These are phyloP conservation scores for Xerocomellus intermedius DNA, from an alignment of 768 basidiomycete species.

Conservation along the genomic window DNA sequence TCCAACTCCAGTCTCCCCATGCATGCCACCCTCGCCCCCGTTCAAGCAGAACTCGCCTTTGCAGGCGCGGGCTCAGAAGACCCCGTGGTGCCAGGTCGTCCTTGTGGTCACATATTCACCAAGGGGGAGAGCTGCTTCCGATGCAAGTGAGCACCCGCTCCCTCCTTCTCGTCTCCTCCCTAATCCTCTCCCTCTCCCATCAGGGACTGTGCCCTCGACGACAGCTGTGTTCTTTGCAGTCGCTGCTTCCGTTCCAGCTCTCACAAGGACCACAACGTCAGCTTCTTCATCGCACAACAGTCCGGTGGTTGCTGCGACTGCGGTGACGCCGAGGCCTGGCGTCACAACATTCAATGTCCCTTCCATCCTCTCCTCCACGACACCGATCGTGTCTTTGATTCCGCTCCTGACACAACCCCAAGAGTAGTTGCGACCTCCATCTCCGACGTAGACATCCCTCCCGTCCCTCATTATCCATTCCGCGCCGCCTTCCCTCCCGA, in stretches of 20 bases:
- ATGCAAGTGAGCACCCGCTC: conserved; percentile 70
- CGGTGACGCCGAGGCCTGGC: conserved; percentile 90
- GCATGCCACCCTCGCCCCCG: conserved; percentile 65
- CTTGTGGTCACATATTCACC: conserved; percentile 84
- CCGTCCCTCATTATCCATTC: conserved; percentile 58
- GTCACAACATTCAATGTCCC: conserved; percentile 60
- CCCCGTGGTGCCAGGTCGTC: conserved; percentile 60
- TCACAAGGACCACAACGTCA: conserved; percentile 86
- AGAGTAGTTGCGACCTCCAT: conserved; percentile 42
- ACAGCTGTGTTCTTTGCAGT: conserved; percentile 87
- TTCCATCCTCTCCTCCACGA: conserved; percentile 61
- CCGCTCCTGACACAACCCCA: conserved; percentile 40
- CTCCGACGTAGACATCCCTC: conserved; percentile 50
- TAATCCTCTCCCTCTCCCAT: neutral
- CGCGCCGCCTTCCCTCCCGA: conserved; percentile 59
- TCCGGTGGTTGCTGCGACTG: conserved; percentile 95
- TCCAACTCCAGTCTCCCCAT: conserved; percentile 61
- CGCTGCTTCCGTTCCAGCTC: conserved; percentile 88
- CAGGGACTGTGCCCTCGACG: conserved; percentile 90
- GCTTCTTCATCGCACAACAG: conserved; percentile 90
- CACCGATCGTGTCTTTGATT: conserved; percentile 5
- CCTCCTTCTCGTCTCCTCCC: neutral
- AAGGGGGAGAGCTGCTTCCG: conserved; percentile 92
- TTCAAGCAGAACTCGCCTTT: conserved; percentile 59
- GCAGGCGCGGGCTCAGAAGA: conserved; percentile 60